Percentiles rank a stretch among this genome's conserved stretches.
phyloP scores from a whole-genome alignment of 2,329 filamentous ascomycete species.

The Blastomyces emzantsi region DNA sequence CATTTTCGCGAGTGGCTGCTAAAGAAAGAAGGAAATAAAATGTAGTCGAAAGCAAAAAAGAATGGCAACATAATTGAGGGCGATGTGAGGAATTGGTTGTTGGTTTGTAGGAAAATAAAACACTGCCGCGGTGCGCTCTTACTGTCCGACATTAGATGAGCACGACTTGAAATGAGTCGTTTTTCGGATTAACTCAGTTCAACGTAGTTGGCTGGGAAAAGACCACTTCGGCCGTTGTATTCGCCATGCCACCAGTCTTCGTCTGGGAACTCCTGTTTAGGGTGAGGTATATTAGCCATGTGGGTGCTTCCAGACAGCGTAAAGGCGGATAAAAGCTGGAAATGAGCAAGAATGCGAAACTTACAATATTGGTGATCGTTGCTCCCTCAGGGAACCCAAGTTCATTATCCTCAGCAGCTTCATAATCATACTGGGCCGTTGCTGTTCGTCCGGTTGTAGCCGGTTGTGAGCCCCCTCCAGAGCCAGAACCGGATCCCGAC shows the following conservation, averaged over 20 bases:
- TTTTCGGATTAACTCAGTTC: conserved; percentile 29
- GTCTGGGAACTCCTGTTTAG: conserved; percentile 74
- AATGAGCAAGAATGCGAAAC: conserved; percentile 25
- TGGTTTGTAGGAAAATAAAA: not conserved
- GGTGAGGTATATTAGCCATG: conserved; percentile 10
- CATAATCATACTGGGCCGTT: conserved; percentile 87
- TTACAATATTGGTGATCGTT: conserved; percentile 66
- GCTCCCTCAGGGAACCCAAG: conserved; percentile 82
- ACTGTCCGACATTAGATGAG: not conserved
- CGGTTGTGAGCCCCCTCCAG: conserved; percentile 21
- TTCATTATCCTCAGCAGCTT: conserved; percentile 88
- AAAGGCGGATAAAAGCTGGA: not conserved
- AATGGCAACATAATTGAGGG: conserved; percentile 4
- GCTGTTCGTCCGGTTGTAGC: conserved; percentile 48
- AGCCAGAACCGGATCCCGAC: conserved; percentile 22
- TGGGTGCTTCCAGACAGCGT: not conserved
- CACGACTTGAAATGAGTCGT: not conserved
- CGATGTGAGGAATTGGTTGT: not conserved
- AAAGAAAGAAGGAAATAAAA: not conserved
- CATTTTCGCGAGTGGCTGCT: not conserved
- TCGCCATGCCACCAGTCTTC: conserved; percentile 98
- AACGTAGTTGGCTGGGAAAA: conserved; percentile 60
- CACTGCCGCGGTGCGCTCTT: not conserved
- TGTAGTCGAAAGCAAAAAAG: too few relatives aligned
- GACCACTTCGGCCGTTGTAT: conserved; percentile 66